Base-by-base conservation (phyloP, 2,329 filamentous ascomycete genomes). In the Penicillium brevicompactum region DNA sequence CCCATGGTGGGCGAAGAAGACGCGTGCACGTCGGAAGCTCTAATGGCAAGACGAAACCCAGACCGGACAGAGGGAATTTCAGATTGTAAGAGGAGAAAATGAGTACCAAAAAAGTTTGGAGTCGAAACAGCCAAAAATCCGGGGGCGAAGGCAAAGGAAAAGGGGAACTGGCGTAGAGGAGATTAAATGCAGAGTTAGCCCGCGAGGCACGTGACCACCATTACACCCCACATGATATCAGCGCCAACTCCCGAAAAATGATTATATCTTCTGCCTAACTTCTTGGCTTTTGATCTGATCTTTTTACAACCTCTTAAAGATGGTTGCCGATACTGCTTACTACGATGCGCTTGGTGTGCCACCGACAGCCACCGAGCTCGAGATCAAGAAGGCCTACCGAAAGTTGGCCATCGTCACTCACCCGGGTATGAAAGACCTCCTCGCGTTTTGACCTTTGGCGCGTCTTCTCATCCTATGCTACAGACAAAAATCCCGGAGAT, bases 401-500 rank as follows among this genome's bases (percentile, higher is more conserved):
- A 97, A 93, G 78, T 84, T 94, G 65, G 94, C 94, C 65, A 97
- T 97, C 74, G 85, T 92, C 65, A 91, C 96, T 69, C 93, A 97
- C 75, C 91, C 91, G 61, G 90, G 89, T 90, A 78, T 65, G 78
- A 43, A 38, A 27, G 3, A 14, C 10, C 40, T 38, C 31, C 50
- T 49, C 14, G 14, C 14, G 34, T 54, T 9, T 27, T 16, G 44
- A 16, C 21, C n/a, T 32, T 32, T 48, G 46, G 27, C n/a, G 31
- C 7, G 5, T 4, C 47, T 48, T 43, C 63, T 64, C 52, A 62
- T 47, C 9, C 38, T 32, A 43, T 45, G 51, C 13, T 42, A 53
- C 71, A 91, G 94, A 99, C 80, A 99, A 99, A 82, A 99, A 99
- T 76, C 94, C 93, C 55, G 91, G 92, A 69, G 94, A 99, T 73